These are phyloP conservation scores for Fraxinus ornus DNA, from an alignment of 305 asterid genomes.

Conservation along the genomic window DNA sequence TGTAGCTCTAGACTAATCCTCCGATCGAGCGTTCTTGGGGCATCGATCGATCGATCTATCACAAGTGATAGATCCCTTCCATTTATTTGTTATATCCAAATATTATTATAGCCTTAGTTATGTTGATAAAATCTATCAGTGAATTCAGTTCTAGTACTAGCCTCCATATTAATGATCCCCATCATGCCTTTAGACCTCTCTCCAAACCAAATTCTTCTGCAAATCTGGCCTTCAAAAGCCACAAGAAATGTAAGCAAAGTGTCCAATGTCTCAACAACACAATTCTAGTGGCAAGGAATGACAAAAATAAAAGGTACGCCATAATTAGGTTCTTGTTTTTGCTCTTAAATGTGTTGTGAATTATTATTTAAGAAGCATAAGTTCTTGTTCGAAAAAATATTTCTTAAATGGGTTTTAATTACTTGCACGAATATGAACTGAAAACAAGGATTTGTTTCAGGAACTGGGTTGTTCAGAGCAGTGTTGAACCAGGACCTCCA, in stretches of 20 bases:
- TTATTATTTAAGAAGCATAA: neutral
- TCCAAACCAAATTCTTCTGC: neutral
- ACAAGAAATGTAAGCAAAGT: neutral
- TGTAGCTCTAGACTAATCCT: neutral
- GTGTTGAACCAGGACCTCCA: conserved; percentile 3
- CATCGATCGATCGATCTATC: neutral
- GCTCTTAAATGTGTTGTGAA: neutral
- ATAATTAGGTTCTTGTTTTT: neutral
- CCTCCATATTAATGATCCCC: neutral
- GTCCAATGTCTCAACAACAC: neutral
- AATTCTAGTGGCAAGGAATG: neutral
- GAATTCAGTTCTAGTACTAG: neutral
- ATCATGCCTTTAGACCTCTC: neutral
- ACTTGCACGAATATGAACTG: neutral
- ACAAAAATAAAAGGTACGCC: neutral
- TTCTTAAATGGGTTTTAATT: neutral
- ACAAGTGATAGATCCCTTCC: neutral
- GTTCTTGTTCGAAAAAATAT: neutral
- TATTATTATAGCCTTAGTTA: neutral
- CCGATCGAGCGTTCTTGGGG: neutral
- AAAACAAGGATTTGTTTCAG: neutral
- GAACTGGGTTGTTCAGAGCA: neutral
- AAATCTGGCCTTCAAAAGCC: neutral
- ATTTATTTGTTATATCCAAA: neutral
- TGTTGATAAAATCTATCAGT: neutral